phyloP scores from a whole-genome alignment of 1,284 basidiomycete species.

The Cerrena zonata region DNA sequence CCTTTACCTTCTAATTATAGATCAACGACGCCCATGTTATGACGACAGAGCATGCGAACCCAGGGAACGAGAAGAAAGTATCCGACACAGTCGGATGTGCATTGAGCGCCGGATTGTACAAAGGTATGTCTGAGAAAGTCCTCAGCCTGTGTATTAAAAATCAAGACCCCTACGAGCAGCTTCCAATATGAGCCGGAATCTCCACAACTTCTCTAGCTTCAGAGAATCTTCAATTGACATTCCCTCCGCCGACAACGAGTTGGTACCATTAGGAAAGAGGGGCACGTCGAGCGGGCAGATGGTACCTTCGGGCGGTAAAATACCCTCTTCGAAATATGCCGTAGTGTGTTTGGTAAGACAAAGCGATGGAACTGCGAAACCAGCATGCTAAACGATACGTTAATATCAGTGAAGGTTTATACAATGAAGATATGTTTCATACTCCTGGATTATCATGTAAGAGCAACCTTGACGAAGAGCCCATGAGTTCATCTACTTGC shows the following conservation, averaged over 20 bases:
- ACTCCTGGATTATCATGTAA: constrained; percentile 26
- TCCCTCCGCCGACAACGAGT: too few relatives aligned
- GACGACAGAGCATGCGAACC: too few relatives aligned
- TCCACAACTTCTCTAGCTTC: too few relatives aligned
- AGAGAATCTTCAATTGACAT: too few relatives aligned
- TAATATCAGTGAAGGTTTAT: neutral
- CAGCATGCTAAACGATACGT: constrained; percentile 16
- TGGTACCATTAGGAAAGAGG: constrained; percentile 13
- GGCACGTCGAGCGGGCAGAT: constrained; percentile 20
- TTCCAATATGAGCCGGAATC: neutral
- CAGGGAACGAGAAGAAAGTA: too few relatives aligned
- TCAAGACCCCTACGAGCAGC: neutral
- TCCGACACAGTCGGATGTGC: too few relatives aligned
- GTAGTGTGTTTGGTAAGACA: constrained; percentile 17
- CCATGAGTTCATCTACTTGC: constrained; percentile 18
- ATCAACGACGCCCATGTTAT: too few relatives aligned
- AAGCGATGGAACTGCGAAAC: constrained; percentile 19
- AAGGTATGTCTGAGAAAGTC: too few relatives aligned
- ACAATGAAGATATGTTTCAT: constrained; percentile 7
- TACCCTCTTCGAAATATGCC: constrained; percentile 24
- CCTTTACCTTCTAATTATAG: too few relatives aligned
- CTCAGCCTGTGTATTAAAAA: too few relatives aligned
- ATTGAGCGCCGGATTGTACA: too few relatives aligned
- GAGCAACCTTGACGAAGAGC: constrained; percentile 19
- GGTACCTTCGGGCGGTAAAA: constrained; percentile 22